These are phyloP conservation scores for Penicillium verrucosum DNA, from an alignment of 2,329 filamentous ascomycete species.

Conservation along the genomic window DNA sequence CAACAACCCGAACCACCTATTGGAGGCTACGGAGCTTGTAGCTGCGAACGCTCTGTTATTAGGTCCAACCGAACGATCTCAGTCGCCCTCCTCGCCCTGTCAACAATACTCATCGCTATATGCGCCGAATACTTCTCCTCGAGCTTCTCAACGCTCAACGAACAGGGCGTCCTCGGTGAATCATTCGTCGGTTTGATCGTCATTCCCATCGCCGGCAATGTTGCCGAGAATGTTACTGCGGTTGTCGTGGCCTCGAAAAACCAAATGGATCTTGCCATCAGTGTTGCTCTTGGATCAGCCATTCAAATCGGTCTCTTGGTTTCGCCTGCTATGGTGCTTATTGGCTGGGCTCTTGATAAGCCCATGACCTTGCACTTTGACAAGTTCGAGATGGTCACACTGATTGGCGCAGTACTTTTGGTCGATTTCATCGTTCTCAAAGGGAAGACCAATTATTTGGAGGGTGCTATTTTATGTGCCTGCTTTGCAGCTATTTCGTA, in stretches of 20 bases:
- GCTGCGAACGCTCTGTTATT: neutral
- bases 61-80: constrained; percentile 5
- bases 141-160: constrained; percentile 63
- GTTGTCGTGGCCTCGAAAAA: constrained; percentile 69
- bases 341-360: constrained; percentile 62
- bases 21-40: neutral
- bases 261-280: constrained; percentile 73
- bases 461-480: constrained; percentile 17
- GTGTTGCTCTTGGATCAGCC: constrained; percentile 66
- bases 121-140: constrained; percentile 70
- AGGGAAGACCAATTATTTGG: constrained; percentile 20
- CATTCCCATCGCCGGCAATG: constrained; percentile 69
- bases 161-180: constrained; percentile 56
- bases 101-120: constrained; percentile 63
- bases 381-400: constrained; percentile 16
- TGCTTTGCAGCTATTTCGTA: constrained; percentile 22
- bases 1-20: neutral
- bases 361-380: constrained; percentile 20
- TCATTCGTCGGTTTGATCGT: constrained; percentile 70
- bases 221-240: constrained; percentile 69
- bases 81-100: constrained; percentile 58
- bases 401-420: constrained; percentile 13
- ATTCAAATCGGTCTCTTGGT: constrained; percentile 71
- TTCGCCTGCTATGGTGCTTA: constrained; percentile 66
- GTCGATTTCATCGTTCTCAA: constrained; percentile 19